phyloP scores from a whole-genome alignment of 2,329 filamentous ascomycete genomes.

The Scedosporium minutisporum region DNA sequence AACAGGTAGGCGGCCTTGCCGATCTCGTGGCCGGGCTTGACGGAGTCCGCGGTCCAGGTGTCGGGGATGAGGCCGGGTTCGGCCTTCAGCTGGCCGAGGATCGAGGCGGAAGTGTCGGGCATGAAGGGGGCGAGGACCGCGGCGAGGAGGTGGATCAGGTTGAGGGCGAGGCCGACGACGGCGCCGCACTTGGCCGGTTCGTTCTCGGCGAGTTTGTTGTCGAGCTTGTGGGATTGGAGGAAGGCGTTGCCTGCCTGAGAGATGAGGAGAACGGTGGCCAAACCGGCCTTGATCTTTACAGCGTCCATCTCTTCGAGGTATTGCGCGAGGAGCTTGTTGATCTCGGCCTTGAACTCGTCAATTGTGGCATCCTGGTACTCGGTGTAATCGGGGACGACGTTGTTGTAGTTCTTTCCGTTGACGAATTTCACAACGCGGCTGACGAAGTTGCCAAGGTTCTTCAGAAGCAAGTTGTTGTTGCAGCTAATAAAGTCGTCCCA shows the following conservation, averaged over 20 bases:
- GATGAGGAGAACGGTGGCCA: constrained; percentile 57
- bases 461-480: constrained; percentile 84
- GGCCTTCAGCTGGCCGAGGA: constrained; percentile 59
- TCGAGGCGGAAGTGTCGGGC: constrained; percentile 65
- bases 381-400: constrained; percentile 54
- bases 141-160: constrained; percentile 74
- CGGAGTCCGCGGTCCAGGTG: constrained; percentile 49
- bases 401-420: constrained; percentile 60
- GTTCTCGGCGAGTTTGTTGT: constrained; percentile 45
- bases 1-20: constrained; percentile 74
- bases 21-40: constrained; percentile 69
- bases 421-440: constrained; percentile 68
- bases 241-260: constrained; percentile 46
- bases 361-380: constrained; percentile 46
- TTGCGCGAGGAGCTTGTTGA: constrained; percentile 55
- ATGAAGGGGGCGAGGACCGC: constrained; percentile 76
- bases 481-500: constrained; percentile 73
- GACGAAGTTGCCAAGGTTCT: constrained; percentile 66
- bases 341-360: constrained; percentile 47
- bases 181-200: constrained; percentile 44
- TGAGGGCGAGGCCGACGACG: constrained; percentile 70
- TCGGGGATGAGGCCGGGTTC: constrained; percentile 48
- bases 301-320: constrained; percentile 62
- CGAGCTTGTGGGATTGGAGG: constrained; percentile 41
- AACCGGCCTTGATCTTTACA: constrained; percentile 59